phyloP scores from a whole-genome alignment of 2,329 filamentous ascomycete species.

The Parafenestella ontariensis region DNA sequence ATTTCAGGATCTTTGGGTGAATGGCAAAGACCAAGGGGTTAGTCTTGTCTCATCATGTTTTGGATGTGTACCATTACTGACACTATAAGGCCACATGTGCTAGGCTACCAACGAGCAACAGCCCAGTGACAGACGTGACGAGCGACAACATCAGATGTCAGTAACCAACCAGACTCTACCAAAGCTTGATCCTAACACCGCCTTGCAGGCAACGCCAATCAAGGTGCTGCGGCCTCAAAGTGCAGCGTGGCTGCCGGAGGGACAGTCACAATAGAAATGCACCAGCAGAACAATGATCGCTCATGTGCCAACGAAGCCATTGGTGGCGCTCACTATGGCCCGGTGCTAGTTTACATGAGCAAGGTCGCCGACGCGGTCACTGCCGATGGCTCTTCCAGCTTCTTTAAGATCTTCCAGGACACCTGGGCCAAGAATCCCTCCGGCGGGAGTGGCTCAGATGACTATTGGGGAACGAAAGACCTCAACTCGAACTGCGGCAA shows the following conservation, averaged over 20 bases:
- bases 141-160: conserved; percentile 61
- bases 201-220: conserved; percentile 30
- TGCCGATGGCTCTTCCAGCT: conserved; percentile 58
- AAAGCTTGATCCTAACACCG: conserved; percentile 1
- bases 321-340: conserved; percentile 46
- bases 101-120: conserved; percentile 47
- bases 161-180: background rate
- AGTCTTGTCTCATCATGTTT: background rate
- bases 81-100: conserved; percentile 30
- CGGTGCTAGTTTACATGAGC: conserved; percentile 49
- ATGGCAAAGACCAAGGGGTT: conserved; percentile 29
- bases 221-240: conserved; percentile 44
- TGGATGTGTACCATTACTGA: conserved; percentile 5
- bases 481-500: conserved; percentile 56
- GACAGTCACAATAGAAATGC: conserved; percentile 56
- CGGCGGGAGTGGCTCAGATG: conserved; percentile 50
- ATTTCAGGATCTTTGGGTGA: conserved; percentile 38
- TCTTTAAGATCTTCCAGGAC: conserved; percentile 67
- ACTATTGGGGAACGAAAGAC: conserved; percentile 59
- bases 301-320: conserved; percentile 53
- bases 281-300: conserved; percentile 61
- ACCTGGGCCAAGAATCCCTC: conserved; percentile 57
- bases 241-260: conserved; percentile 58
- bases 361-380: conserved; percentile 56
- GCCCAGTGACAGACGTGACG: conserved; percentile 55